Conservation (phyloP, 2,329 filamentous ascomycete species). For the Fusarium secorum region DNA sequence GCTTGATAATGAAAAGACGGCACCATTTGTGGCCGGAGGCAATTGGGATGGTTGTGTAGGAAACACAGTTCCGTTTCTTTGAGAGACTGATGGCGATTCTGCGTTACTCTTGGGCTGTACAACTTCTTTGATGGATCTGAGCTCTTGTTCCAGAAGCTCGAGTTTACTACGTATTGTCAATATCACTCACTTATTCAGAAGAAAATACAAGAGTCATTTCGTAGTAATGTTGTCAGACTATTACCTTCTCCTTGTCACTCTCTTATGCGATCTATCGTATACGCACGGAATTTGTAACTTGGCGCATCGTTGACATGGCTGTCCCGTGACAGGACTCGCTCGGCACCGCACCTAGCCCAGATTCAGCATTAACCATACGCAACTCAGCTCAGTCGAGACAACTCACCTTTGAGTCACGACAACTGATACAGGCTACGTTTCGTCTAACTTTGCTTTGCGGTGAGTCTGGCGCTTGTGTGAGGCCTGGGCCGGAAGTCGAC, state of each 20-base stretch:
- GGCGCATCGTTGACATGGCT: conserved; percentile 55
- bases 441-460: conserved; percentile 45
- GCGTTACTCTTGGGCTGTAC: conserved; percentile 47
- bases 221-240: not conserved
- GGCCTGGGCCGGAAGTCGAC: conserved; percentile 35
- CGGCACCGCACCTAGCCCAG: conserved; percentile 54
- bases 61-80: conserved; percentile 37
- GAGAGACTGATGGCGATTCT: conserved; percentile 42
- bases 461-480: conserved; percentile 21
- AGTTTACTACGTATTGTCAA: conserved; percentile 54
- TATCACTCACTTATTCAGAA: conserved; percentile 17
- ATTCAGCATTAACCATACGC: conserved; percentile 56
- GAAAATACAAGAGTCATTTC: not conserved
- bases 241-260: conserved; percentile 56
- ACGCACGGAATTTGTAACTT: conserved; percentile 55
- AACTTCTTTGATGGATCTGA: conserved; percentile 62
- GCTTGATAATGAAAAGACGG: conserved; percentile 9
- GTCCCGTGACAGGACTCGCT: conserved; percentile 48
- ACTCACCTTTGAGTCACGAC: conserved; percentile 52
- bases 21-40: conserved; percentile 5
- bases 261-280: conserved; percentile 57
- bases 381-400: not conserved
- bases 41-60: conserved; percentile 24
- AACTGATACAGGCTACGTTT: conserved; percentile 51
- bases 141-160: conserved; percentile 62